Base-by-base conservation (phyloP, 768 basidiomycete genomes). In the Collybia sp. region DNA sequence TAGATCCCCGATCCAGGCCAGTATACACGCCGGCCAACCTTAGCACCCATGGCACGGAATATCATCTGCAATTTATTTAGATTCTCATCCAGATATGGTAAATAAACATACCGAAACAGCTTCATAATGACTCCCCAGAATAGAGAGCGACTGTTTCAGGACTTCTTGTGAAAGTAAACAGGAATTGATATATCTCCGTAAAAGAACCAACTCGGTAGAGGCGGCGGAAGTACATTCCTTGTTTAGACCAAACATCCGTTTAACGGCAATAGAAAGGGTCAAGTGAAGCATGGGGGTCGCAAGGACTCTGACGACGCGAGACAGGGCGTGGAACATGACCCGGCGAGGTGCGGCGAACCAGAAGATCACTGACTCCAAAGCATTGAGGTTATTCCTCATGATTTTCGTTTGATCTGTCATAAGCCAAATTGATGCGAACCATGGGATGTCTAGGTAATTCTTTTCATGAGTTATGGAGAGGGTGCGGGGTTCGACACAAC, bases 31-130 rank as follows among this genome's bases (percentile, higher is more conserved):
- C 64, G 56, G 16, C 74, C 74, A n/a, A 76, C 58, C 56, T 72
- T 73, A 16, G 74, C 73, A n/a, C 74, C 74, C 74, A 76, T 74
- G 6, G 58, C 55, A n/a, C 73, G 65, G 48, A 67, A 74, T 1
- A 67, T 59, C 18, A 70, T 55, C 65, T 70, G 43, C 10, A 38
- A 20, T 31, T 17, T 33, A 40, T n/a, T 17, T 5, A 45, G 35
- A 40, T 41, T 33, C n/a, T 18, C 15, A 20, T 15, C 6, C 8
- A 25, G 17, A 30, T 19, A 30, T 16, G 18, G 25, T 37, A 45
- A 11, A 20, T 15, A 10, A 34, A 16, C 9, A 30, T 49, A 71
- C 68, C 20, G 74, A 76, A 17, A 73, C 71, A 19, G 61, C 56
- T 53, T 75, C 73, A 41, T 73, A 76, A 51, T 76, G 74, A 1